Evolutionary conservation across 352 stramenopile species (phyloP).

Genomic region (Pythium aristosporum): DNA sequence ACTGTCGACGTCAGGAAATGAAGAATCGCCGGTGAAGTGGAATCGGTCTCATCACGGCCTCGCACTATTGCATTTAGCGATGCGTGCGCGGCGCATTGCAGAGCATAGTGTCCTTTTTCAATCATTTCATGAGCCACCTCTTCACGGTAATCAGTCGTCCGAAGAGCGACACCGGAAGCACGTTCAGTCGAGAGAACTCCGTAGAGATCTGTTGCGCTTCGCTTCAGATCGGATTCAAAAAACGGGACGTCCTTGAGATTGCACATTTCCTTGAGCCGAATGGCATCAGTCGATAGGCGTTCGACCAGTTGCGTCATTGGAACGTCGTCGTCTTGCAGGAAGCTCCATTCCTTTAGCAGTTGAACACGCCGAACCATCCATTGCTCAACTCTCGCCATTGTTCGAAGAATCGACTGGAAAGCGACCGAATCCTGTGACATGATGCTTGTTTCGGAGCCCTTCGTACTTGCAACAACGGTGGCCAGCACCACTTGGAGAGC

Average conservation of each 20-base stretch:
- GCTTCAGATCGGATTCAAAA: constrained; percentile 35
- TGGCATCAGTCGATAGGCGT: constrained; percentile 45
- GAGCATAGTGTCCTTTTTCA: constrained; percentile 10
- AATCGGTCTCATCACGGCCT: not conserved
- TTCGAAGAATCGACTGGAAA: constrained; percentile 28
- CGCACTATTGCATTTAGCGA: not conserved
- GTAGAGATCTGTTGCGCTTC: constrained; percentile 42
- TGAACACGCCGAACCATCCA: constrained; percentile 69
- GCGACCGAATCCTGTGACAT: not conserved
- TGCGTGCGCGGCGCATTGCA: not conserved
- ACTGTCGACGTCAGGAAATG: constrained; percentile 15
- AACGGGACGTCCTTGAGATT: constrained; percentile 41
- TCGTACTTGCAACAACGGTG: not conserved
- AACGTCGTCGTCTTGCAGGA: constrained; percentile 41
- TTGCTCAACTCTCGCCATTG: constrained; percentile 49
- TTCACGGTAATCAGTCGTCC: not conserved
- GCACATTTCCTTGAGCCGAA: constrained; percentile 53
- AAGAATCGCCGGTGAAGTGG: not conserved
- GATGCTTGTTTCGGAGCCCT: not conserved
- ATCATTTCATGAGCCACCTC: constrained; percentile 8
- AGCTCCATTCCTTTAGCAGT: constrained; percentile 63
- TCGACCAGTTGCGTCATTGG: constrained; percentile 51
- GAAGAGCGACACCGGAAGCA: not conserved
- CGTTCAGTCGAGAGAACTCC: constrained; percentile 23
- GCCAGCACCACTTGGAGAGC: constrained; percentile 11